Evolutionary conservation across 1,284 basidiomycete species (phyloP).

Genomic region (Ganoderma multipileum): DNA sequence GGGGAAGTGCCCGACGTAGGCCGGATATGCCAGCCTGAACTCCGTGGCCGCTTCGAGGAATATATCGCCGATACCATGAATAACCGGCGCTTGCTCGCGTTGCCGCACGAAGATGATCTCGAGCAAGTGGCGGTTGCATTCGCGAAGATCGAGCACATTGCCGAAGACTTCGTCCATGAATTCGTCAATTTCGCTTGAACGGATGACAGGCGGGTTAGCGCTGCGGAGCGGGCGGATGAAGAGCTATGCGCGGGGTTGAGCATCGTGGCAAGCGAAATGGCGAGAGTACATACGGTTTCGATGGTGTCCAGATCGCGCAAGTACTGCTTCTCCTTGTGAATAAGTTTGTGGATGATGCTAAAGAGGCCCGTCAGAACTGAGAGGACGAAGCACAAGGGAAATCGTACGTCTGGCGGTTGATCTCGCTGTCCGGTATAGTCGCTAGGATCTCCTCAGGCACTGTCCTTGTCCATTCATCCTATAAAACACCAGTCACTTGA

Average conservation of each 20-base stretch:
- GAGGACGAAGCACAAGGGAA: not conserved
- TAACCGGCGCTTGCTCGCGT: slow-evolving; percentile 85
- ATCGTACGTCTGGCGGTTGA: slow-evolving; percentile 82
- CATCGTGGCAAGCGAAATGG: too few species aligned
- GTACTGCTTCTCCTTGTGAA: slow-evolving; percentile 92
- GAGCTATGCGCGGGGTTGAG: slow-evolving; percentile 46
- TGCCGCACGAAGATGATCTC: slow-evolving; percentile 90
- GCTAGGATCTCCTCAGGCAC: slow-evolving; percentile 73
- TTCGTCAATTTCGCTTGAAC: slow-evolving; percentile 67
- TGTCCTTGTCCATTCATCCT: slow-evolving; percentile 79
- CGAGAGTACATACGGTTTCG: slow-evolving; percentile 60
- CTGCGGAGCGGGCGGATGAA: slow-evolving; percentile 83
- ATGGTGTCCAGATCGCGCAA: slow-evolving; percentile 88
- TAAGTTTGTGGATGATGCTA: slow-evolving; percentile 92
- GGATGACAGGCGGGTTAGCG: slow-evolving; percentile 79
- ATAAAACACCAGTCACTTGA: slow-evolving; percentile 10
- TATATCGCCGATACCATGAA: slow-evolving; percentile 89
- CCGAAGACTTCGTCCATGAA: slow-evolving; percentile 91
- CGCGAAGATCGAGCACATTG: slow-evolving; percentile 85
- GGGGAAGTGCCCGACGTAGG: slow-evolving; percentile 87
- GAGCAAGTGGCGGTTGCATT: slow-evolving; percentile 82
- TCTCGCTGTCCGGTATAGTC: slow-evolving; percentile 77
- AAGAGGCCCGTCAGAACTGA: slow-evolving; percentile 2
- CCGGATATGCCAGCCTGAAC: slow-evolving; percentile 87
- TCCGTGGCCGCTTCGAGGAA: slow-evolving; percentile 89